Evolutionary conservation across 495 filamentous ascomycete species (phyloP).

Genomic region (Xylaria sp.): DNA sequence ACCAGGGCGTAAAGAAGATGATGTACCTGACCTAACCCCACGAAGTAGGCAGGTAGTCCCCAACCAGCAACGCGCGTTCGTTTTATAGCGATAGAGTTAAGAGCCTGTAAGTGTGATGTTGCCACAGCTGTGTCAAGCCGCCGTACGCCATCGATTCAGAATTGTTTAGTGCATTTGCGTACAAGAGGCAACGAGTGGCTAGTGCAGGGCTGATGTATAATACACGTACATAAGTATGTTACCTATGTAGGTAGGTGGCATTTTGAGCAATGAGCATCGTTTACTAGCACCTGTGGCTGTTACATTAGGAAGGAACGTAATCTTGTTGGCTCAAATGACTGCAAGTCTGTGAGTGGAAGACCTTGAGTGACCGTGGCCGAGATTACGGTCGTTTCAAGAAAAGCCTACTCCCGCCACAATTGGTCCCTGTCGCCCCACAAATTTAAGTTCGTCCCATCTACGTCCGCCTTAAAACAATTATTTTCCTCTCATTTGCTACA

Average conservation of each 20-base stretch:
- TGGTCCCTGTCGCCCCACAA: not conserved
- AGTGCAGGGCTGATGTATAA: not conserved
- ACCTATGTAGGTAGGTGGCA: too few relatives aligned
- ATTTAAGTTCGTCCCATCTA: constrained; percentile 7
- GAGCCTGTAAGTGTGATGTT: constrained; percentile 11
- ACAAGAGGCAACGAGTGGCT: constrained; percentile 7
- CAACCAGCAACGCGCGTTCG: not conserved
- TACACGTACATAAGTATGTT: not conserved
- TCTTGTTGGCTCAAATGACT: constrained; percentile 9
- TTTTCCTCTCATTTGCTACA: not conserved
- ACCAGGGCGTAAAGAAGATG: not conserved
- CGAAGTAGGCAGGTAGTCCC: not conserved
- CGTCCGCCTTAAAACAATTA: not conserved
- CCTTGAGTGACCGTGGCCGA: constrained; percentile 22
- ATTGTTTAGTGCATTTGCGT: constrained; percentile 12
- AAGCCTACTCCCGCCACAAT: constrained; percentile 16
- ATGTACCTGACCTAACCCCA: not conserved
- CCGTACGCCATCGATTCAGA: constrained; percentile 3
- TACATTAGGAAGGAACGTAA: not conserved
- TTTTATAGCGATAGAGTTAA: not conserved
- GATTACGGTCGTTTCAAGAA: constrained; percentile 30
- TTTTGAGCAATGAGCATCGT: not conserved
- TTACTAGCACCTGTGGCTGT: constrained; percentile 5
- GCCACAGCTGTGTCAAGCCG: constrained; percentile 3
- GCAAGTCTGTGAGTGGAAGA: not conserved